A percentile compares a stretch with the other conserved stretches of the same genome.
These are phyloP conservation scores for Penicillium lagena DNA, from an alignment of 495 filamentous ascomycete genomes.

Conservation along the genomic window DNA sequence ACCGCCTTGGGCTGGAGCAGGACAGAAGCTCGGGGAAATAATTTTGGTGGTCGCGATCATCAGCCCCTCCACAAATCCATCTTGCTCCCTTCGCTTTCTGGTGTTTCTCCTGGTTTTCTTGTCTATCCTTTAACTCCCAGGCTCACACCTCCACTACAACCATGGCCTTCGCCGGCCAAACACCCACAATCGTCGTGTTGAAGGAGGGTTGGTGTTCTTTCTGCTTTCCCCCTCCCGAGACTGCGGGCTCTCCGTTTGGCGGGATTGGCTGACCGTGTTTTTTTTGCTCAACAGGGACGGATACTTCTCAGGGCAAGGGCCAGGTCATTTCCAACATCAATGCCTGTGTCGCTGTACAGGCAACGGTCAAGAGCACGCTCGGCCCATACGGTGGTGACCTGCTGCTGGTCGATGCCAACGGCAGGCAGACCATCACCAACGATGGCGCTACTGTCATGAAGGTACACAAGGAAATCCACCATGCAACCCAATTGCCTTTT, in stretches of 20 bases:
- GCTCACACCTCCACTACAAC: conserved; percentile 16
- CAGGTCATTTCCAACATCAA: conserved; percentile 99
- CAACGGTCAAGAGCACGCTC: conserved; percentile 88
- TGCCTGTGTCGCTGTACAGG: conserved; percentile 94
- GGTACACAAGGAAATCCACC: conserved; percentile 40
- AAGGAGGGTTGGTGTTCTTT: conserved; percentile 73
- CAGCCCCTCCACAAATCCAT: conserved; percentile 15
- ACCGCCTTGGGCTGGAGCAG: conserved; percentile 29
- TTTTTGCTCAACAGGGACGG: conserved; percentile 63
- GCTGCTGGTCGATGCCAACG: conserved; percentile 91
- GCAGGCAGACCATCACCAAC: conserved; percentile 95
- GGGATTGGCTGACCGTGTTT: conserved; percentile 14
- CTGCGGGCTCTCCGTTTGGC: conserved; percentile 17
- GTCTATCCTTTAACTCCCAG: conserved; percentile 6
- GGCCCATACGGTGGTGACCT: conserved; percentile 98
- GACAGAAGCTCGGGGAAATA: conserved; percentile 44
- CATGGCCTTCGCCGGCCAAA: conserved; percentile 98
- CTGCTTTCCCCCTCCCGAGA: conserved; percentile 8
- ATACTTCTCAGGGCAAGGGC: conserved; percentile 92
- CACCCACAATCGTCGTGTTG: conserved; percentile 96
- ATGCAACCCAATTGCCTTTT: neutral
- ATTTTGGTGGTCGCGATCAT: conserved; percentile 36
- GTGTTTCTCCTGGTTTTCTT: conserved; percentile 15
- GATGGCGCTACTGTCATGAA: conserved; percentile 99
- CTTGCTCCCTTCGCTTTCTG: conserved; percentile 10